Evolutionary conservation across 352 stramenopile genomes (phyloP), one percentile per base, ranked within the genome.

Genomic region (Pythium sp.): DNA sequence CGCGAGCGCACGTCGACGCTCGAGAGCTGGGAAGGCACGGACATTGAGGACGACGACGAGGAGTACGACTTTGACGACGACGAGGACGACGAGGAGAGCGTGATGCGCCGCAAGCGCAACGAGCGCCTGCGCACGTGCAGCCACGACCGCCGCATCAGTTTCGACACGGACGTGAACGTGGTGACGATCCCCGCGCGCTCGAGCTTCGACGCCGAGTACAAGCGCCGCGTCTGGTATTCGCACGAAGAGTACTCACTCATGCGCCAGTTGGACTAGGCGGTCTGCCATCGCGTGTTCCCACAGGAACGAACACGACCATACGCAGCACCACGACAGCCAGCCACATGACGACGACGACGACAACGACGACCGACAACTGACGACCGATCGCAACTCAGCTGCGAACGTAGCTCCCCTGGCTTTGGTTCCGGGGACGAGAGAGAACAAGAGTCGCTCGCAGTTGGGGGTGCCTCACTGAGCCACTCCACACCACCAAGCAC

Each of bases 201-300:
- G 41, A 90, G 76, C 73, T 91, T 91, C 62, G 86, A 94, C 71
- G 79, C 79, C 53, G 83, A 86, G 47, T 90, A 91, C 79, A 94
- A 94, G 72, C 76, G 74, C 32, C 79, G 81, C 56, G 77, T 94
- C 12, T 94, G 86, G 86, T 94, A 94, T 72, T 81, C 84, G 56
- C 70, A 68, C 38, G 86, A 91, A 63, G 86, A 94, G 58, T 78
- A 91, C 69, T 72, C 75, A 57, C 65, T 73, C 70, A 82, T 82
- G 80, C 72, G 82, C 62, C 64, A 87, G 47, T 65, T 81, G 72
- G 60, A 55, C 34, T 58, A 58, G 36, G 51, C 20, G 14, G 14
- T 3, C 11, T 38, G 61, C 53, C 47, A 5, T 46, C 38, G 62
- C 43, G 43, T 51, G 43, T 51, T 51, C 43, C 43, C 43, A 51